A percentile compares a stretch with the other conserved stretches of the same genome.
Evolutionary conservation across 331 rosid genomes (phyloP).

Genomic region (Malus hybrid): DNA sequence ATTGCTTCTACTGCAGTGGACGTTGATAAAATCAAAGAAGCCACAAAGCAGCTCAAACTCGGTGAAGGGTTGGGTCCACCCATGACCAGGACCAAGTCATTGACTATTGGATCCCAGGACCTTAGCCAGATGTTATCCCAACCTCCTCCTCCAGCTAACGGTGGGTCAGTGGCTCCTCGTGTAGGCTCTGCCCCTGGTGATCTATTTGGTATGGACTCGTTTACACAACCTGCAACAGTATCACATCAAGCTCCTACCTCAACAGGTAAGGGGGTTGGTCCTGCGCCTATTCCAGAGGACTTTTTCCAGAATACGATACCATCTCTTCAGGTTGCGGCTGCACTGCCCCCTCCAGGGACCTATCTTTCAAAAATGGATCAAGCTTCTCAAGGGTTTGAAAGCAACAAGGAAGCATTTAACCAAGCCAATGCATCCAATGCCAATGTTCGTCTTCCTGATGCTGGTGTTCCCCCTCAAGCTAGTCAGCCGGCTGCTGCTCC

Average conservation of each 20-base stretch:
- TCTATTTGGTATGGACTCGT: constrained; percentile 54
- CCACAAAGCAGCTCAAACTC: constrained; percentile 81
- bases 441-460: constrained; percentile 49
- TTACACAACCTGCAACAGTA: constrained; percentile 38
- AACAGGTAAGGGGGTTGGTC: constrained; percentile 38
- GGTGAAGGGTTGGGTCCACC: constrained; percentile 60
- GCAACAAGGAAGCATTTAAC: constrained; percentile 31
- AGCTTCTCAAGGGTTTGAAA: constrained; percentile 42
- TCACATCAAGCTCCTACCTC: constrained; percentile 43
- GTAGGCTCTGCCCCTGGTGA: constrained; percentile 53
- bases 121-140: constrained; percentile 54
- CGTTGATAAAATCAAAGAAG: constrained; percentile 89
- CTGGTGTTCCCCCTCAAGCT: constrained; percentile 59
- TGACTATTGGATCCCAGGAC: constrained; percentile 64
- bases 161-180: constrained; percentile 36
- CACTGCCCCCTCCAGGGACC: constrained; percentile 81
- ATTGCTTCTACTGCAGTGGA: constrained; percentile 63
- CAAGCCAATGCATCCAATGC: constrained; percentile 42
- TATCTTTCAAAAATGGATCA: constrained; percentile 66
- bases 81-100: constrained; percentile 63
- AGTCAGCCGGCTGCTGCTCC: constrained; percentile 45
- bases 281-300: constrained; percentile 93
- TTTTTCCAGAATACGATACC: constrained; percentile 90
- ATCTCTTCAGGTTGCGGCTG: constrained; percentile 76
- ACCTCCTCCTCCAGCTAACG: constrained; percentile 39